These are phyloP conservation scores for Geranium brycei DNA, from an alignment of 345 rosid genomes.

Conservation along the genomic window DNA sequence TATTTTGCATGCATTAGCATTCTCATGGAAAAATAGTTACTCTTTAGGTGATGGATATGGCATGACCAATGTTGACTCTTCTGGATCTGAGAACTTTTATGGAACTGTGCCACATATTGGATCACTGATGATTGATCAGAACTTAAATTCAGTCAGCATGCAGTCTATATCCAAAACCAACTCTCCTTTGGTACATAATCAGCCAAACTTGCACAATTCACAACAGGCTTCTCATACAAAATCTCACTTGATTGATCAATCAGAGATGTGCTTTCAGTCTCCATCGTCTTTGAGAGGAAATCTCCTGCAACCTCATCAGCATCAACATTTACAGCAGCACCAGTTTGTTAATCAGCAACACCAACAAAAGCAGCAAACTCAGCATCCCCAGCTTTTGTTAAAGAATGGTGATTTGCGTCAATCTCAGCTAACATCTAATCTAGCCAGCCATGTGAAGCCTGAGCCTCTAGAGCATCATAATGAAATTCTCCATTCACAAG, in stretches of 20 bases:
- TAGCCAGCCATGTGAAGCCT: slow-evolving; percentile 37
- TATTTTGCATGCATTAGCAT: slow-evolving; percentile 5
- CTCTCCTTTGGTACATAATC: slow-evolving; percentile 37
- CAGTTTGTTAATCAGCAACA: slow-evolving; percentile 48
- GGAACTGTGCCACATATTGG: slow-evolving; percentile 42
- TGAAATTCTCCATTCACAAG: slow-evolving; percentile 39
- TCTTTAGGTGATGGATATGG: slow-evolving; percentile 63
- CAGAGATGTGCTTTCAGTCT: slow-evolving; percentile 45
- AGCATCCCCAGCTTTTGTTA: slow-evolving; percentile 39
- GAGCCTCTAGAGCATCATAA: slow-evolving; percentile 50
- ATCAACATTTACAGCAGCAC: slow-evolving; percentile 51
- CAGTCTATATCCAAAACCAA: slow-evolving; percentile 47
- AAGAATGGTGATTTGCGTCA: slow-evolving; percentile 44
- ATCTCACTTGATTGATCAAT: slow-evolving; percentile 30
- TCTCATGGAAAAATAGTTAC: slow-evolving; percentile 10
- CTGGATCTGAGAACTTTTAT: slow-evolving; percentile 50
- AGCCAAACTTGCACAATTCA: slow-evolving; percentile 33
- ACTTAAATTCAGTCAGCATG: slow-evolving; percentile 30
- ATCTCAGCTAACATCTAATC: slow-evolving; percentile 44
- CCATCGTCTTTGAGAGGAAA: slow-evolving; percentile 34
- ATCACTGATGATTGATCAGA: slow-evolving; percentile 40
- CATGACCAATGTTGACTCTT: slow-evolving; percentile 33
- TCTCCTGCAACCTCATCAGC: slow-evolving; percentile 47
- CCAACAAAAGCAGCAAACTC: slow-evolving; percentile 47
- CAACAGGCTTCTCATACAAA: slow-evolving; percentile 35